Percentiles rank a stretch among this genome's conserved stretches.
These are phyloP conservation scores for Aspergillus versicolor DNA, from an alignment of 2,329 filamentous ascomycete species.

Conservation along the genomic window DNA sequence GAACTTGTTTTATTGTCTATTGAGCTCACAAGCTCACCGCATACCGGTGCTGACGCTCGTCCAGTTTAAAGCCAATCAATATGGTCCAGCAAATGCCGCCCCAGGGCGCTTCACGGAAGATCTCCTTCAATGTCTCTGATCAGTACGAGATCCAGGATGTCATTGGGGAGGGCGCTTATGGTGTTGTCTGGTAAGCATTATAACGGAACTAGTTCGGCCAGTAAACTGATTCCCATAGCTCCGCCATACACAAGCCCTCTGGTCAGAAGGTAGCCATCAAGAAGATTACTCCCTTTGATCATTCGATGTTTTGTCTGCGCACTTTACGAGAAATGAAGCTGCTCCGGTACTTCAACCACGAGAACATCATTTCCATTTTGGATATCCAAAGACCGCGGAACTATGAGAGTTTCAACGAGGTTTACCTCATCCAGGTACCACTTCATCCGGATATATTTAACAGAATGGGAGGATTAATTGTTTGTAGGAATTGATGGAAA, in stretches of 20 bases:
- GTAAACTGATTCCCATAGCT: constrained; percentile 55
- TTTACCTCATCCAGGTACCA: constrained; percentile 92
- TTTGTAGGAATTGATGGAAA: constrained; percentile 92
- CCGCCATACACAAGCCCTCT: constrained; percentile 95
- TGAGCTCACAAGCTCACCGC: not conserved
- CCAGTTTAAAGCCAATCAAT: constrained; percentile 10
- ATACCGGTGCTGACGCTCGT: constrained; percentile 9
- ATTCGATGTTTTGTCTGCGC: constrained; percentile 97
- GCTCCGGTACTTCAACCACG: constrained; percentile 97
- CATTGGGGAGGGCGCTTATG: constrained; percentile 96
- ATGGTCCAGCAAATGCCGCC: constrained; percentile 47
- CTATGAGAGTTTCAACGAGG: constrained; percentile 95
- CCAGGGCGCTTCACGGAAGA: constrained; percentile 73
- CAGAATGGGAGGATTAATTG: not conserved
- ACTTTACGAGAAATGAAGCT: constrained; percentile 99
- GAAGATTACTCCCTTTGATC: constrained; percentile 99
- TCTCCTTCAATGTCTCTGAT: constrained; percentile 99
- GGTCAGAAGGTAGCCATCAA: constrained; percentile 99
- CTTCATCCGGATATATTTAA: constrained; percentile 17
- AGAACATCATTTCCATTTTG: constrained; percentile 99
- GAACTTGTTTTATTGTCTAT: not conserved
- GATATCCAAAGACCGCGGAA: constrained; percentile 98
- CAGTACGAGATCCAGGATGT: constrained; percentile 99
- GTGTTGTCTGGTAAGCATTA: constrained; percentile 84
- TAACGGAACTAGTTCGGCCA: not conserved